These are phyloP conservation scores for Tulasnella sp. DNA, from an alignment of 768 basidiomycete genomes.

Conservation along the genomic window DNA sequence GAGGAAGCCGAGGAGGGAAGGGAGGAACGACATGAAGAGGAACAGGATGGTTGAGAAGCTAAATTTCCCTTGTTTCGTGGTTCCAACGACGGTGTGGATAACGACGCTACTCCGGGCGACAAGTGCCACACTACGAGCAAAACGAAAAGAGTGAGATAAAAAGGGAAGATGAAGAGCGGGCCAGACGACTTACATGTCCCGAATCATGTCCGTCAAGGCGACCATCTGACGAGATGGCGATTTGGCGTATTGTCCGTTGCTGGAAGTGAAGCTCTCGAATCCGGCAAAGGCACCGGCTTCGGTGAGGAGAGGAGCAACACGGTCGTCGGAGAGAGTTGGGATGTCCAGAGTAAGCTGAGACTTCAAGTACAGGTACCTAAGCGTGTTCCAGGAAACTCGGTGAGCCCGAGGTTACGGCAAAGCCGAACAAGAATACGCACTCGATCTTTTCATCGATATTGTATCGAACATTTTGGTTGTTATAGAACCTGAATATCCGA, in stretches of 20 bases:
- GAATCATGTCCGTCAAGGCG: conserved; percentile 10
- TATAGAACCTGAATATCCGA: not conserved
- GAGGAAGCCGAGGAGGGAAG: conserved; percentile 24
- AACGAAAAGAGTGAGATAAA: not conserved
- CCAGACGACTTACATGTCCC: not conserved
- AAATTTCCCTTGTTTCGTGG: not conserved
- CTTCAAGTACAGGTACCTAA: conserved; percentile 30
- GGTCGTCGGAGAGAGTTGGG: conserved; percentile 26
- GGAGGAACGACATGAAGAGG: conserved; percentile 23
- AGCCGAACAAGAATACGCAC: not conserved
- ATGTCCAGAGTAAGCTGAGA: conserved; percentile 26
- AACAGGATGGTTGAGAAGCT: conserved; percentile 22
- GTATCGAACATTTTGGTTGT: conserved; percentile 6
- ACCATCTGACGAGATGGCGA: conserved; percentile 22
- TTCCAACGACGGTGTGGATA: not conserved
- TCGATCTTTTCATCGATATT: conserved; percentile 26
- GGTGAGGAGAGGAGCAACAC: conserved; percentile 1
- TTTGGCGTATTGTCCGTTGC: conserved; percentile 11
- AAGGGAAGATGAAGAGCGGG: not conserved
- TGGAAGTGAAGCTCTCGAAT: conserved; percentile 15
- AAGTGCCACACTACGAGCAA: conserved; percentile 9
- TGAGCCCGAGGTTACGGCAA: not conserved
- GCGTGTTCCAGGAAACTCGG: not conserved
- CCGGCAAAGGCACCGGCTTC: conserved; percentile 33
- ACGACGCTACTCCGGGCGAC: conserved; percentile 7